Evolutionary conservation across 306 rosid genomes (phyloP).

Genomic region (Castanea sativa): DNA sequence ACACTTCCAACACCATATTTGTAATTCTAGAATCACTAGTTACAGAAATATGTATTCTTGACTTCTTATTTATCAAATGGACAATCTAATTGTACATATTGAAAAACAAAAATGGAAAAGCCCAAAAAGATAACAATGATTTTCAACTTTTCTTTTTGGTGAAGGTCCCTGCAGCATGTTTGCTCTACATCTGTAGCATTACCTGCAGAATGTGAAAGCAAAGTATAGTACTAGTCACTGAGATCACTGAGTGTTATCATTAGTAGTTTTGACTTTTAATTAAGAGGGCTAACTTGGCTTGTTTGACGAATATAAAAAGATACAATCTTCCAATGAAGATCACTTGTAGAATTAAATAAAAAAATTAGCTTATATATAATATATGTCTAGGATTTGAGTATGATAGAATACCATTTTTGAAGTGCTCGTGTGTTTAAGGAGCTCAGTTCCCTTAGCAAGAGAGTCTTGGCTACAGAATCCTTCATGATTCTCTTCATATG

Average conservation of each 20-base stretch:
- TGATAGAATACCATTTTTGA: not conserved
- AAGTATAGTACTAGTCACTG: too few species aligned
- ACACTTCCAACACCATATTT: conserved; percentile 78
- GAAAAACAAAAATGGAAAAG: not conserved
- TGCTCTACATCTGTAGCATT: conserved; percentile 96
- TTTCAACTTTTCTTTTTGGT: conserved; percentile 87
- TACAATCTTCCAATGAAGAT: conserved; percentile 94
- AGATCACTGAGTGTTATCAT: not conserved
- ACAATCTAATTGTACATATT: not conserved
- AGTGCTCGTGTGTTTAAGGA: conserved; percentile 81
- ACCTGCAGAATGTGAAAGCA: conserved; percentile 44
- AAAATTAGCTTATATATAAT: not conserved
- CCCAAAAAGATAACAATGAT: conserved; percentile 5
- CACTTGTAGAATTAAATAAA: conserved; percentile 51
- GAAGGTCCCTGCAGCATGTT: conserved; percentile 75
- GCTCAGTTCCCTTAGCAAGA: conserved; percentile 80
- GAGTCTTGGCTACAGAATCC: conserved; percentile 57
- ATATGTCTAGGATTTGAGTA: not conserved
- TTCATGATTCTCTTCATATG: conserved; percentile 39
- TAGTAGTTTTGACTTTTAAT: not conserved
- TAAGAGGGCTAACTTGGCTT: conserved; percentile 49
- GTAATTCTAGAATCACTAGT: conserved; percentile 22
- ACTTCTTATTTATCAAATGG: not conserved
- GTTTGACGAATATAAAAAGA: conserved; percentile 77
- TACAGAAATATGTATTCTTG: not conserved